Evolutionary conservation across 495 filamentous ascomycete genomes (phyloP).

Genomic region (Penicillium bialowiezense): DNA sequence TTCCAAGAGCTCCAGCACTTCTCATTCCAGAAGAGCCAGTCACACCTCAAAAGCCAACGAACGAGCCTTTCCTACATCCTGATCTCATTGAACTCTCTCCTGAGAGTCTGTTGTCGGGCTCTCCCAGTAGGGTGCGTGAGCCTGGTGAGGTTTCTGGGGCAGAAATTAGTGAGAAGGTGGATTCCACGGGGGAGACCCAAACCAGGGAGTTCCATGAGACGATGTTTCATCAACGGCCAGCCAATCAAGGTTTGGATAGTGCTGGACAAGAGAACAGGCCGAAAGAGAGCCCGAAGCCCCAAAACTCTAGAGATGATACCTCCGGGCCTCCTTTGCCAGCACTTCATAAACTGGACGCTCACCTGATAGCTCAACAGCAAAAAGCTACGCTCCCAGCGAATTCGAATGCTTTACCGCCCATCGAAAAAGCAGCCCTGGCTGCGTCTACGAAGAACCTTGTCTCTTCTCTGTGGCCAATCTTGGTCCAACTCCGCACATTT

Average conservation of each 20-base stretch:
- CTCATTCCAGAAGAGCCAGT: too few species aligned
- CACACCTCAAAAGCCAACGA: not conserved
- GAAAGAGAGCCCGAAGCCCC: not conserved
- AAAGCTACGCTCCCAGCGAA: too few species aligned
- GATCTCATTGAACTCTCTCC: slow-evolving; percentile 6
- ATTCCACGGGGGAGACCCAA: not conserved
- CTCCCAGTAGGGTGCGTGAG: too few species aligned
- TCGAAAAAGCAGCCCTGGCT: slow-evolving; percentile 1
- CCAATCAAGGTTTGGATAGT: not conserved
- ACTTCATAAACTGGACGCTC: too few species aligned
- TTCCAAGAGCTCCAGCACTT: not conserved
- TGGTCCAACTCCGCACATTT: too few species aligned
- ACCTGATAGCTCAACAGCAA: too few species aligned
- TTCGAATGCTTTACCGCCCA: too few species aligned
- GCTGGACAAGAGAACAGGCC: not conserved
- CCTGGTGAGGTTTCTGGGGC: not conserved
- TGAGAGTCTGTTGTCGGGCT: not conserved
- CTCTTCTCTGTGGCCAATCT: too few species aligned
- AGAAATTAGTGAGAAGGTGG: not conserved
- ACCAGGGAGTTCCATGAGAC: not conserved
- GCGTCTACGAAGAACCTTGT: too few species aligned
- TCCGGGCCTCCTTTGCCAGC: too few species aligned
- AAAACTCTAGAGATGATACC: not conserved
- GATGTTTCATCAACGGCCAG: slow-evolving; percentile 1
- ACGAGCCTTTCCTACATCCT: not conserved